phyloP scores from a whole-genome alignment of 495 filamentous ascomycete species.

The Neurospora tetraspora region DNA sequence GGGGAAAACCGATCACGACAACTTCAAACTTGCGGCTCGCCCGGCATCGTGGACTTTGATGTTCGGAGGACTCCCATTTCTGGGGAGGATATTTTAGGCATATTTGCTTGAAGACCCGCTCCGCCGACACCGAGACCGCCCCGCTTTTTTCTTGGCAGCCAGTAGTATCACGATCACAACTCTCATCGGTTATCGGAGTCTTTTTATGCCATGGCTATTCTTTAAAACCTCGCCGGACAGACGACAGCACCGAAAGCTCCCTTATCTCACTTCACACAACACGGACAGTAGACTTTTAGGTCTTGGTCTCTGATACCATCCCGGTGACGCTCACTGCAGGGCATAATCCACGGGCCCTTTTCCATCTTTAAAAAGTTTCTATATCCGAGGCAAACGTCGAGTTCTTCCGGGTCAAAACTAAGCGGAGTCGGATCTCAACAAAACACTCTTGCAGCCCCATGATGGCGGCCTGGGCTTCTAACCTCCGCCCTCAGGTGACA shows the following conservation, averaged over 20 bases:
- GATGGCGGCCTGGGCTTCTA: constrained; percentile 9
- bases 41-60: background rate
- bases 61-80: background rate
- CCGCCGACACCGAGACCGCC: background rate
- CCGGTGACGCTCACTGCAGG: background rate
- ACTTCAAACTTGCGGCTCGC: background rate
- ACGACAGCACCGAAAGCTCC: background rate
- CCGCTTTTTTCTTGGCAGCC: background rate
- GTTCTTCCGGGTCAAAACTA: background rate
- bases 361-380: background rate
- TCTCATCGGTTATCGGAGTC: background rate
- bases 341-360: background rate
- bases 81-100: background rate
- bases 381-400: background rate
- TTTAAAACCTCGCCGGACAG: background rate
- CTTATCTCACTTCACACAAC: background rate
- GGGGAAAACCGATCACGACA: background rate
- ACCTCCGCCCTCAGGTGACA: background rate
- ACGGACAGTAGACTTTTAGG: background rate
- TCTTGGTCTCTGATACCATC: background rate
- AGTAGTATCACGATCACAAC: background rate
- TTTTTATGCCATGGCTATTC: background rate
- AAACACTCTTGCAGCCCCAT: background rate
- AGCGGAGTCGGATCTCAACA: background rate
- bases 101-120: background rate